These are phyloP conservation scores for Penicillium pancosmium DNA, from an alignment of 495 filamentous ascomycete genomes.

Conservation along the genomic window DNA sequence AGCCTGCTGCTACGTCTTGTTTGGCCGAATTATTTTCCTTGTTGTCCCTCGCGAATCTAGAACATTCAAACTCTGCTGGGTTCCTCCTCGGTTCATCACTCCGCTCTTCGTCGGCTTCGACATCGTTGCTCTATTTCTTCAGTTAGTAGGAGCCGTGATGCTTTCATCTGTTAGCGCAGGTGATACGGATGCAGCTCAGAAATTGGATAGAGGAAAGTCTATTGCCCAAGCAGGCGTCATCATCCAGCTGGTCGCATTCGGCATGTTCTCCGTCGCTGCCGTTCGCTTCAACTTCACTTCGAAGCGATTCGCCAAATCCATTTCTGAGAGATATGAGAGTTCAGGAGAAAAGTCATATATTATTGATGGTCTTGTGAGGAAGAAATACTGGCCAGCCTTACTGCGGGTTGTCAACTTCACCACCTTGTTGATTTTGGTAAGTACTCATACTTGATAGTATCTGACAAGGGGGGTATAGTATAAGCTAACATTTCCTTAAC, in stretches of 20 bases:
- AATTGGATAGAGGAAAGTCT: slow-evolving; percentile 41
- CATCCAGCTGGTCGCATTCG: slow-evolving; percentile 46
- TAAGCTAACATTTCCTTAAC: neutral
- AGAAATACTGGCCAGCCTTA: slow-evolving; percentile 52
- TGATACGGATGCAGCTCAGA: slow-evolving; percentile 28
- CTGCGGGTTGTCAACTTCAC: slow-evolving; percentile 55
- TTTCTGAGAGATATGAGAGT: slow-evolving; percentile 31
- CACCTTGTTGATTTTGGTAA: slow-evolving; percentile 57
- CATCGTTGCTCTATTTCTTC: slow-evolving; percentile 33
- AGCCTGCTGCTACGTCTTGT: slow-evolving; percentile 58
- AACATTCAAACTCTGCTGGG: slow-evolving; percentile 47
- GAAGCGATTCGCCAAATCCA: slow-evolving; percentile 33
- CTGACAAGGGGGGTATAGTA: neutral
- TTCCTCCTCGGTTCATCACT: slow-evolving; percentile 44
- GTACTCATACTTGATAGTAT: slow-evolving; percentile 6
- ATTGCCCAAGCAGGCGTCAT: slow-evolving; percentile 44
- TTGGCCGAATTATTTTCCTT: slow-evolving; percentile 52
- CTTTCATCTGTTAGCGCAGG: slow-evolving; percentile 34
- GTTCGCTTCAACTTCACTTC: slow-evolving; percentile 45
- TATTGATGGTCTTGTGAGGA: slow-evolving; percentile 32
- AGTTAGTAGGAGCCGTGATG: slow-evolving; percentile 35
- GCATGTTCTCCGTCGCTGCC: slow-evolving; percentile 44
- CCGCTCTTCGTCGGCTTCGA: slow-evolving; percentile 39
- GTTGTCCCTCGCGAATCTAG: slow-evolving; percentile 42
- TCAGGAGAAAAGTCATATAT: slow-evolving; percentile 31